Evolutionary conservation across 73 alveolate species (phyloP).

Genomic region (Tetrahymena thermophila): DNA sequence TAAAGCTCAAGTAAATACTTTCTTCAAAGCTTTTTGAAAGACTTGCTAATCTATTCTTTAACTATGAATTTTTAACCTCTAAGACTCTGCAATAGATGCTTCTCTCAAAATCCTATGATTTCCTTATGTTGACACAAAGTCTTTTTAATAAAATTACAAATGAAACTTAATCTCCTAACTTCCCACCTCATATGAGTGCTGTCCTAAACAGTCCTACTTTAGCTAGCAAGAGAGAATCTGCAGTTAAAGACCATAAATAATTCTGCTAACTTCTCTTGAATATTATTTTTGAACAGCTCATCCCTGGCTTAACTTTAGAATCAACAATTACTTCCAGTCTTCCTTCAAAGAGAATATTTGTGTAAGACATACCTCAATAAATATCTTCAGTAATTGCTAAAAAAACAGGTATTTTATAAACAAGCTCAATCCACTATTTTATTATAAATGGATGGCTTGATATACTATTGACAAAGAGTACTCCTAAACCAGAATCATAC

Average conservation of each 20-base stretch:
- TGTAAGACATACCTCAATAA: neutral
- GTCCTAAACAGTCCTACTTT: neutral
- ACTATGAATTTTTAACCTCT: neutral
- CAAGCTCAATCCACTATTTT: neutral
- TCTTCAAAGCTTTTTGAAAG: neutral
- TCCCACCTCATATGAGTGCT: neutral
- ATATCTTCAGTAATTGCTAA: neutral
- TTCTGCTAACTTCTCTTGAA: neutral
- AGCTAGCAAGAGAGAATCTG: neutral
- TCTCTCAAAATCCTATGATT: neutral
- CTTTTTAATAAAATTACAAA: neutral
- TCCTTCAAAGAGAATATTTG: neutral
- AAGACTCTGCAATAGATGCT: neutral
- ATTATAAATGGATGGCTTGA: neutral
- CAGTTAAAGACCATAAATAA: neutral
- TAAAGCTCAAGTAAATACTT: neutral
- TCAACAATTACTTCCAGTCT: neutral
- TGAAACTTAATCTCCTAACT: neutral
- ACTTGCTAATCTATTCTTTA: neutral
- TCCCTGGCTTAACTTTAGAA: neutral
- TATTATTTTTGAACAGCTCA: neutral
- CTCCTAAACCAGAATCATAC: neutral
- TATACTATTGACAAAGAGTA: neutral
- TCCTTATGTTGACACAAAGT: neutral
- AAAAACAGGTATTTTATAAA: neutral